These are phyloP conservation scores for Cladosporium sp. DNA, from an alignment of 2,329 filamentous ascomycete genomes.

Conservation along the genomic window DNA sequence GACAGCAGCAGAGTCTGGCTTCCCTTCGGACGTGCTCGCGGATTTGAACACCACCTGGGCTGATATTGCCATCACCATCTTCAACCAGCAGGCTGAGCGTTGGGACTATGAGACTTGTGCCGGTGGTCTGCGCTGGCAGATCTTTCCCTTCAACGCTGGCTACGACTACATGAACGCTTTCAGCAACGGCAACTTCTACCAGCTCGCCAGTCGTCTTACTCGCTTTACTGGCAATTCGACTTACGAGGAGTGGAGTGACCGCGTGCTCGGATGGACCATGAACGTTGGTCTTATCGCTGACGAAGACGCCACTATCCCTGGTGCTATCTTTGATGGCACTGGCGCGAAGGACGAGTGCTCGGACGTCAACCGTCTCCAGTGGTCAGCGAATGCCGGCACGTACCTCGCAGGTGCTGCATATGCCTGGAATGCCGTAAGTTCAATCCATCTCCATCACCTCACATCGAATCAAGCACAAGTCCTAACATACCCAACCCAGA, in stretches of 20 bases:
- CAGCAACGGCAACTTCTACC: conserved; percentile 81
- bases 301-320: neutral
- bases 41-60: conserved; percentile 70
- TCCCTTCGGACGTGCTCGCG: conserved; percentile 60
- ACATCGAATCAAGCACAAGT: neutral
- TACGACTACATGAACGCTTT: conserved; percentile 83
- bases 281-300: conserved; percentile 56
- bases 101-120: conserved; percentile 68
- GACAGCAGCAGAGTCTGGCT: conserved; percentile 75
- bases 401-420: conserved; percentile 67
- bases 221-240: conserved; percentile 48
- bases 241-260: conserved; percentile 67
- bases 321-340: conserved; percentile 63
- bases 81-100: conserved; percentile 71
- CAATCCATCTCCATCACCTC: neutral
- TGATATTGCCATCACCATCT: conserved; percentile 72
- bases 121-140: conserved; percentile 83
- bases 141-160: conserved; percentile 74
- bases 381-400: conserved; percentile 67
- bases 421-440: conserved; percentile 55
- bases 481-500: neutral
- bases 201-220: conserved; percentile 63
- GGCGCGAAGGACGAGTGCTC: conserved; percentile 57
- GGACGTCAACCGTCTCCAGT: conserved; percentile 53
- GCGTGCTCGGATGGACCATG: conserved; percentile 66